Evolutionary conservation across 2,329 filamentous ascomycete species (phyloP).

Genomic region (Pseudogymnoascus sp.): DNA sequence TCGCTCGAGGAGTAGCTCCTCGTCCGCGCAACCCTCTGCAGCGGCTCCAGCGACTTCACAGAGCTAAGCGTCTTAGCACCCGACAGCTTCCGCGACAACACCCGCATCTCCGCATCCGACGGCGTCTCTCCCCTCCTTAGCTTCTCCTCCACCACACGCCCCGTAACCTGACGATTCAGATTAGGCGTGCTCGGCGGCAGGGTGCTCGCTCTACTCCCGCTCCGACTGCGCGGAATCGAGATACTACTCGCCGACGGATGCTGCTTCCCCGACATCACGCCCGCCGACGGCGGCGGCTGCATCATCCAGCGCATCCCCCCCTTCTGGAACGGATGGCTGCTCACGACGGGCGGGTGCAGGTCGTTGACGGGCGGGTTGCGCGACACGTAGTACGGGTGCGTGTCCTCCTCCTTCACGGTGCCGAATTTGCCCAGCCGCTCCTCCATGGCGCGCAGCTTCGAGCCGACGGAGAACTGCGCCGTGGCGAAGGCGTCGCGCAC

Average conservation of each 20-base stretch:
- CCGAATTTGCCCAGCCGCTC: slow-evolving; percentile 35
- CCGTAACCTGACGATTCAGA: slow-evolving; percentile 24
- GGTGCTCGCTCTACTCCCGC: slow-evolving; percentile 22
- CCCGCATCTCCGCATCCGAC: slow-evolving; percentile 16
- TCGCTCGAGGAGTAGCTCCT: slow-evolving; percentile 1
- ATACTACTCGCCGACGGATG: slow-evolving; percentile 57
- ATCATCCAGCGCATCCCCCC: slow-evolving; percentile 84
- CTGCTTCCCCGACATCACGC: slow-evolving; percentile 82
- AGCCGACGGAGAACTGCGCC: slow-evolving; percentile 36
- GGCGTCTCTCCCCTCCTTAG: slow-evolving; percentile 23
- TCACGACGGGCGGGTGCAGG: slow-evolving; percentile 76
- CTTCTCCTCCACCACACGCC: slow-evolving; percentile 24
- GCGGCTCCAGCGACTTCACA: background rate
- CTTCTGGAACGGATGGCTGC: slow-evolving; percentile 59
- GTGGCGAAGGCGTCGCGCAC: slow-evolving; percentile 34
- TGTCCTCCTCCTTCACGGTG: slow-evolving; percentile 28
- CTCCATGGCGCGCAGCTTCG: slow-evolving; percentile 46
- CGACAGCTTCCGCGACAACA: background rate
- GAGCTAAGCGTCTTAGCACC: background rate
- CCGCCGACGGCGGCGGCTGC: slow-evolving; percentile 81
- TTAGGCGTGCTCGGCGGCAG: background rate
- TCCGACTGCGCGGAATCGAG: slow-evolving; percentile 37
- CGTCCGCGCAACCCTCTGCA: background rate
- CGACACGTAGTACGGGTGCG: slow-evolving; percentile 26
- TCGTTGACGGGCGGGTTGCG: slow-evolving; percentile 72